Percentiles rank a stretch among this genome's conserved stretches.
These are phyloP conservation scores for Erigeron canadensis DNA, from an alignment of 129 eudicot genomes.

Conservation along the genomic window DNA sequence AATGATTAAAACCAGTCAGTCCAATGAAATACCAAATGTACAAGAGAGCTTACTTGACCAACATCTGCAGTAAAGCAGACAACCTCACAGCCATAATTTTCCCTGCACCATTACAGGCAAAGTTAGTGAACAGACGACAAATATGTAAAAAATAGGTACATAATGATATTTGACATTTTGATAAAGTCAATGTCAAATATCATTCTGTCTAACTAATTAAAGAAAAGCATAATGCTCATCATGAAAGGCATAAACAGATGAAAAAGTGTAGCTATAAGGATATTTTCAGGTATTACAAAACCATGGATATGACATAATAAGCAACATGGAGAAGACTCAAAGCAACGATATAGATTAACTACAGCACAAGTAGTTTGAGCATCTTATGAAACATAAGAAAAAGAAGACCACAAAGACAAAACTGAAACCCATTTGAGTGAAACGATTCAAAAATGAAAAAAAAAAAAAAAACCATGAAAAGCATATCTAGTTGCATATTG, in stretches of 20 bases:
- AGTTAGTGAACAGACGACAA: slow-evolving; percentile 7
- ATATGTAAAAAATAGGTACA: background rate
- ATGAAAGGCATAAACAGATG: background rate
- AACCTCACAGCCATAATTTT: slow-evolving; percentile 98
- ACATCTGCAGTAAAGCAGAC: slow-evolving; percentile 99
- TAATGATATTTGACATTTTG: too few species aligned
- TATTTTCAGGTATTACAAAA: background rate
- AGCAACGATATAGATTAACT: too few species aligned
- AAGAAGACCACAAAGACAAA: background rate
- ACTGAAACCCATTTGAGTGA: too few species aligned
- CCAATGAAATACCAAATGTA: slow-evolving; percentile 8
- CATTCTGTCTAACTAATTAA: background rate
- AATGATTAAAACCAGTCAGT: background rate
- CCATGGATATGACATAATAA: background rate
- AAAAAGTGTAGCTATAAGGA: too few species aligned
- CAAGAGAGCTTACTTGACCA: slow-evolving; percentile 71
- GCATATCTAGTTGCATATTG: background rate
- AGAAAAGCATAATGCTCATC: background rate
- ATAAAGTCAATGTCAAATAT: too few species aligned
- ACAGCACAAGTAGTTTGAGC: background rate
- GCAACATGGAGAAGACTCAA: too few species aligned
- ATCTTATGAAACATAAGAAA: background rate
- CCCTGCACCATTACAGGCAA: slow-evolving; percentile 30
- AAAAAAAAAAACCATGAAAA: background rate
- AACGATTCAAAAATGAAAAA: background rate